phyloP scores from a whole-genome alignment of 495 filamentous ascomycete genomes.

The Aspergillus leporis region DNA sequence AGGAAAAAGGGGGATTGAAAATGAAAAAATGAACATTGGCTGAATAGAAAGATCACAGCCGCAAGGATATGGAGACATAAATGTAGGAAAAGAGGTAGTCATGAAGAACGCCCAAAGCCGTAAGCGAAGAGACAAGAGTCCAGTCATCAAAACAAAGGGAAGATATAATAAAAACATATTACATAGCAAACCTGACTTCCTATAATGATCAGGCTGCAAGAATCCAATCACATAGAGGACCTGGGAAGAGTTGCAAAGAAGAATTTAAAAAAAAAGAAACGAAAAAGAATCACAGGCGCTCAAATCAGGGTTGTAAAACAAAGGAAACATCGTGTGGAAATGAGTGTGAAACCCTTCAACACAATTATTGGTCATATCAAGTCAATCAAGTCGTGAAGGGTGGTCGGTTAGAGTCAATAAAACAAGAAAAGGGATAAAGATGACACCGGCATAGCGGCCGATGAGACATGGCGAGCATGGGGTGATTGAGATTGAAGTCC shows the following conservation, averaged over 20 bases:
- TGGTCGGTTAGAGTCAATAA: conserved; percentile 11
- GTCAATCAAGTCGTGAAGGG: conserved; percentile 8
- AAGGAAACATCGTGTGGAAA: conserved; percentile 21
- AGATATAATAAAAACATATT: conserved; percentile 24
- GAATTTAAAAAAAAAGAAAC: conserved; percentile 13
- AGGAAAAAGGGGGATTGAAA: conserved; percentile 17
- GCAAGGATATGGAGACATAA: conserved; percentile 16
- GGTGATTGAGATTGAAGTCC: neutral
- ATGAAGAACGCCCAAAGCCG: conserved; percentile 22
- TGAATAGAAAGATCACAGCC: conserved; percentile 20
- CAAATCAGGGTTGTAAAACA: conserved; percentile 23
- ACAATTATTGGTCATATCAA: conserved; percentile 12
- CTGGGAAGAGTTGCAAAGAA: conserved; percentile 15
- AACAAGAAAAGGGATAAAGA: conserved; percentile 8
- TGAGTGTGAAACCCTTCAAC: conserved; percentile 19
- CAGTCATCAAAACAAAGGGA: conserved; percentile 31
- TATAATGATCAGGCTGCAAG: conserved; percentile 16
- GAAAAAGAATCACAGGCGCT: conserved; percentile 24
- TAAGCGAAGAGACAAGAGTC: conserved; percentile 3
- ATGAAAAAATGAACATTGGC: conserved; percentile 11
- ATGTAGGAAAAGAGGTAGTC: conserved; percentile 17
- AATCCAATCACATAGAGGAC: conserved; percentile 24
- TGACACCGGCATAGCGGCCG: neutral
- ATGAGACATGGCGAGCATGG: neutral
- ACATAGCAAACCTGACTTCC: conserved; percentile 24